Evolutionary conservation across 108 stramenopile genomes (phyloP), one percentile per base, ranked within the genome.

Genomic region (Pseudonitzschia delicatissima): DNA sequence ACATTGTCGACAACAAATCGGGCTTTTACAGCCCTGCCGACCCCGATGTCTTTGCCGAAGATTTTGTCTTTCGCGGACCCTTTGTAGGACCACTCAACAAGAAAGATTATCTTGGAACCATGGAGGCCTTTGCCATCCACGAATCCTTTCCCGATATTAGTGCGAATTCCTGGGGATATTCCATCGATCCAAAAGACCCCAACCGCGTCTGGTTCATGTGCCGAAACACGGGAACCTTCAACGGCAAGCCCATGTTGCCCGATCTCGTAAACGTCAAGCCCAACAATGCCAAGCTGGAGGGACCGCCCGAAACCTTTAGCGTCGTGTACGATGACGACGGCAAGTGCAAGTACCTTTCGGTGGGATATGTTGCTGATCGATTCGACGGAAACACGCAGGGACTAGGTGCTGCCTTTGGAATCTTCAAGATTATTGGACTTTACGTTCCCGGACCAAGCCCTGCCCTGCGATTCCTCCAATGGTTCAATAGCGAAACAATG

Each of bases 31-130:
- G 42, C 42, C 2, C 2, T n/a, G 13, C 6, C 42, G 42, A 44
- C n/a, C 4, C 42, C 5, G 42, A 44, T 1, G 42, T 51, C 27
- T 51, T 73, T 35, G 64, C 72, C 12, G 72, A 73, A 13, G 80
- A 87, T 36, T 87, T 81, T 71, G 62, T 87, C 33, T 78, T 87
- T 58, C 77, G 82, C 0, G 85, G 85, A 6, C 82, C 82, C 0
- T 31, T 64, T 15, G 68, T 87, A 59, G 85, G 85, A n/a, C 85
- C 85, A 18, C 57, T 87, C 28, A 81, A 72, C 57, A 81, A 78
- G 49, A 57, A 69, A 23, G 85, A 87, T 47, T 78, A 73, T 42
- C 11, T 69, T 3, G 55, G 28, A 2, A 76, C 67, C 0, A 52
- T 79, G 66, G 71, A 72, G 4, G 27, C 23, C 5, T 73, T 81